Percentiles rank a stretch among this genome's conserved stretches.
phyloP scores from a whole-genome alignment of 768 basidiomycete genomes.

The Tephrocybe sp. region DNA sequence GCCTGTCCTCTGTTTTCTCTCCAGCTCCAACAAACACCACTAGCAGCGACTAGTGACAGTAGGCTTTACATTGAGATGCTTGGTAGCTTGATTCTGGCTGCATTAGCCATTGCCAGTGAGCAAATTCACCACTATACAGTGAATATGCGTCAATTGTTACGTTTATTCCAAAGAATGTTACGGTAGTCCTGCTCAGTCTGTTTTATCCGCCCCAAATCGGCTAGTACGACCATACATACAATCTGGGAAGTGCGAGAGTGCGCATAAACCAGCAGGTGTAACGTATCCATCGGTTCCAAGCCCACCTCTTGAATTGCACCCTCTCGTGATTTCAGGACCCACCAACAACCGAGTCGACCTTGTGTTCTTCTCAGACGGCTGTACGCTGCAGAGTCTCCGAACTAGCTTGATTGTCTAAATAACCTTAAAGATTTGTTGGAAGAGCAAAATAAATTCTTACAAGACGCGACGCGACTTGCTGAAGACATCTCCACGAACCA shows the following conservation, averaged over 20 bases:
- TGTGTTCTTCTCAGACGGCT: slow-evolving; percentile 79
- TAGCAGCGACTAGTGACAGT: no score
- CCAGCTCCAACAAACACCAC: no score
- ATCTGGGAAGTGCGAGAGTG: background rate
- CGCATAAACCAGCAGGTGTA: background rate
- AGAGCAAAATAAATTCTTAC: slow-evolving; percentile 64
- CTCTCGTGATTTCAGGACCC: slow-evolving; percentile 61
- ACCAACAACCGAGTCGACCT: slow-evolving; percentile 69
- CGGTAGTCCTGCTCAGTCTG: background rate
- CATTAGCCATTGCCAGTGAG: background rate
- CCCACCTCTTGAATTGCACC: slow-evolving; percentile 54
- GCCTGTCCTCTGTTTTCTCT: no score
- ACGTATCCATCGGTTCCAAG: slow-evolving; percentile 11
- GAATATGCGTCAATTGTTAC: no score
- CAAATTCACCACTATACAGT: background rate
- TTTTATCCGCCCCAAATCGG: background rate
- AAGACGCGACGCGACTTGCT: slow-evolving; percentile 66
- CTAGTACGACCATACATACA: background rate
- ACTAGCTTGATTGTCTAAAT: background rate
- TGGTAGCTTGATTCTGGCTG: background rate
- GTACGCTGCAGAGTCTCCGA: slow-evolving; percentile 39
- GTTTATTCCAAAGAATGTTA: no score
- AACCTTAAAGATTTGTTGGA: slow-evolving; percentile 46
- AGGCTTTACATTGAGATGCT: background rate
- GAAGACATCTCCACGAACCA: slow-evolving; percentile 70